Evolutionary conservation across 2,329 filamentous ascomycete genomes (phyloP).

Genomic region (Aspergillus alliaceus): DNA sequence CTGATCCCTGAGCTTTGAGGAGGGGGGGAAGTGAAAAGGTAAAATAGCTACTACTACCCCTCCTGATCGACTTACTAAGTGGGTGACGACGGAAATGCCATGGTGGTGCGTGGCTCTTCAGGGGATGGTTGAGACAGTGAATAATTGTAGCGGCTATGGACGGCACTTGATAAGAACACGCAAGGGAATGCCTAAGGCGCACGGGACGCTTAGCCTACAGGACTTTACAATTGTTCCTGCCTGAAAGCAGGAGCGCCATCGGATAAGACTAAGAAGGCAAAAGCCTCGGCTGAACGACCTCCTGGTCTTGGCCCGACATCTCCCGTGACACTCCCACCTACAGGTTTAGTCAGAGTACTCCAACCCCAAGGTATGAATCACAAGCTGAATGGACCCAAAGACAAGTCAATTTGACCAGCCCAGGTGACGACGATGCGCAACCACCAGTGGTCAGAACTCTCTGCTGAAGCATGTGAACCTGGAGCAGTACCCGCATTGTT

Average conservation of each 20-base stretch:
- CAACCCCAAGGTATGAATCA: background rate
- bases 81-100: too few relatives aligned
- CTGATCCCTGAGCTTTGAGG: background rate
- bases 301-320: constrained; percentile 7
- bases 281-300: constrained; percentile 7
- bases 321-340: constrained; percentile 5
- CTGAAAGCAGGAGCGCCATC: background rate
- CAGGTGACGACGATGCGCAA: background rate
- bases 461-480: constrained; percentile 16
- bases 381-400: background rate
- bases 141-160: too few relatives aligned
- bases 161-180: too few relatives aligned
- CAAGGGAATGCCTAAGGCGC: too few relatives aligned
- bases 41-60: background rate
- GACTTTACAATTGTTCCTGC: too few relatives aligned
- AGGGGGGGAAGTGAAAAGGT: too few relatives aligned
- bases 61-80: background rate
- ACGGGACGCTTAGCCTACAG: too few relatives aligned
- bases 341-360: background rate
- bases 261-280: constrained; percentile 1
- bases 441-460: background rate
- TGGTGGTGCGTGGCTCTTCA: too few relatives aligned
- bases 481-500: constrained; percentile 5
- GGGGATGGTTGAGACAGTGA: too few relatives aligned
- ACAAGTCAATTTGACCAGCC: background rate